Base-by-base conservation (phyloP, 352 stramenopile genomes). In the Globisporangium uncinulatum region DNA sequence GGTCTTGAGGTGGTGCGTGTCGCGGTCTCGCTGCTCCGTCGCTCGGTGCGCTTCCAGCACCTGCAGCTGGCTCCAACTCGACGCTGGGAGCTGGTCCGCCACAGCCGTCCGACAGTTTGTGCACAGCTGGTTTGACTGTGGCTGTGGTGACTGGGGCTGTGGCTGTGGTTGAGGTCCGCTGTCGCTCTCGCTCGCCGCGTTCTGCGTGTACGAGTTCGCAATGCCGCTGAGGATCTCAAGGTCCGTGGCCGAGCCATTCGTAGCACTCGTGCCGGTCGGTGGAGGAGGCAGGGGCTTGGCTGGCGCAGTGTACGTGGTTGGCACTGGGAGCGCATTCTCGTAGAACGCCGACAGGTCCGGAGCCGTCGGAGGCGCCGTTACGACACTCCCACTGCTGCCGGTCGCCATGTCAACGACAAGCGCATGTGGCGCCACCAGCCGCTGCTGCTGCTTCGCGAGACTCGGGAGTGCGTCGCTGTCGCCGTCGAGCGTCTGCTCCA, bases 141-240 rank as follows among this genome's bases (percentile, higher is more conserved):
- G 21, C 13, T 11, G 46, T 14, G 46, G 8, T 3, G 34, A 15
- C 24, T 19, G 45, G 17, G 9, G 21, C 13, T 11, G 46, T 14
- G 46, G 21, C 46, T 10, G 46, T 5, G 15, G 11, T 15, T 5
- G 43, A 29, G 3, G 43, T 20, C 24, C 19, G 49, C 62, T 72
- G 43, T 84, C 67, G n/a, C 59, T 57, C 8, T 49, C 57, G 17
- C 21, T 21, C 13, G 21, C 36, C 37, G 59, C 59, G 50, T 78
- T 87, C 59, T 83, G 73, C 47, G 81, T 92, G 65, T 92, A 92
- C 21, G 75, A 82, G 59, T 92, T 89, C 43, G 81, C 81, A 53
- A 92, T 92, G n/a, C 81, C 81, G 57, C 81, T 92, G 37, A 92
- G 58, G 69, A 92, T 92, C 62, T 92, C 81, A 45, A 92, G 63